Conservation (phyloP, 352 stramenopile genomes). For the Aphanomyces astaci region DNA sequence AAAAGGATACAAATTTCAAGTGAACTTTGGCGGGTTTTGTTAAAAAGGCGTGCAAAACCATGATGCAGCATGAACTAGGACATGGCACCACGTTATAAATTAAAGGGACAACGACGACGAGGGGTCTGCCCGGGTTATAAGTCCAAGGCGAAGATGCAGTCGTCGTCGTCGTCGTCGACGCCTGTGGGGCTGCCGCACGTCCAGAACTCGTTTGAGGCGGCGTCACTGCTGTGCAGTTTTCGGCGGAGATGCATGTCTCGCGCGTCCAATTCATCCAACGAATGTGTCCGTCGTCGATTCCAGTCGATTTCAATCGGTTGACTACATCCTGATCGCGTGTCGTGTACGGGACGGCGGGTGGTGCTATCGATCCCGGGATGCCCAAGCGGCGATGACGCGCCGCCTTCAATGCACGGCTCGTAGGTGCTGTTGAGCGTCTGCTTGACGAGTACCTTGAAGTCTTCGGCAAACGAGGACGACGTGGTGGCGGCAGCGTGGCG, state of each 20-base stretch:
- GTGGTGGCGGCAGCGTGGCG: no score
- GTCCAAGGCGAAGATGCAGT: constrained; percentile 13
- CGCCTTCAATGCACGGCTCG: no score
- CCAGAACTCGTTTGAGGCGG: background rate
- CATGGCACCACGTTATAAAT: background rate
- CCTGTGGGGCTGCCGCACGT: background rate
- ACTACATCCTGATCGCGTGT: background rate
- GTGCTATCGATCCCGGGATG: no score
- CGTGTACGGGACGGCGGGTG: background rate
- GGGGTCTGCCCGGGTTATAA: background rate
- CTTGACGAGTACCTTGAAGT: constrained; percentile 20
- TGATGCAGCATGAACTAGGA: no score
- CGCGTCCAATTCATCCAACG: constrained; percentile 13
- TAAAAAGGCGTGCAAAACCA: background rate
- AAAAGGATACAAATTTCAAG: background rate
- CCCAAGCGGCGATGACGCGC: no score
- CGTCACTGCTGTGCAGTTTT: background rate
- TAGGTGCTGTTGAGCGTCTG: background rate
- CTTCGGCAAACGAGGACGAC: constrained; percentile 15
- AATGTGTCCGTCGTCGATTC: constrained; percentile 11
- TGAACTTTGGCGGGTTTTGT: background rate
- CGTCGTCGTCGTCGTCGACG: background rate
- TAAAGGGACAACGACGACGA: background rate
- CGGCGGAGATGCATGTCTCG: constrained; percentile 11
- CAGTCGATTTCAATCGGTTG: constrained; percentile 24